phyloP scores from a whole-genome alignment of 192 early-diverging fungal genomes.

The Paraglomus brasilianum region DNA sequence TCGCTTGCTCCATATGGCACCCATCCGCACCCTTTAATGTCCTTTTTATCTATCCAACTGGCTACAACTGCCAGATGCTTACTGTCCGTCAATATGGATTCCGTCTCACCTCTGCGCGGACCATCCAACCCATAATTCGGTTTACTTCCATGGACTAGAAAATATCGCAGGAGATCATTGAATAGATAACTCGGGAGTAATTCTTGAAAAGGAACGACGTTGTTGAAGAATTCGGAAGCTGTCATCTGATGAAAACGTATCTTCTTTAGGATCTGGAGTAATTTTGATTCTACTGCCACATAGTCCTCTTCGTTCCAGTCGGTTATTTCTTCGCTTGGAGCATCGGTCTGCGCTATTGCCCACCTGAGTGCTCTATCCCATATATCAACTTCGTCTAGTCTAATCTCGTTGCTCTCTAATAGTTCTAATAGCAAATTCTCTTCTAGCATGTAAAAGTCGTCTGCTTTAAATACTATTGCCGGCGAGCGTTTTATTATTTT shows the following conservation, averaged over 20 bases:
- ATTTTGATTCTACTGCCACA: not conserved
- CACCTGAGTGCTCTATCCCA: not conserved
- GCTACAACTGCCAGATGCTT: not conserved
- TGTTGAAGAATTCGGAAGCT: slow-evolving; percentile 19
- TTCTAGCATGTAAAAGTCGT: not conserved
- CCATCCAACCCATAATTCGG: no score
- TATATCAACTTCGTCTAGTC: not conserved
- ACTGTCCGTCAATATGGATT: not conserved
- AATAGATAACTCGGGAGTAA: slow-evolving; percentile 11
- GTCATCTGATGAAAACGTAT: slow-evolving; percentile 15
- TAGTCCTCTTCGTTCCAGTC: not conserved
- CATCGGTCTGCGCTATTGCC: not conserved
- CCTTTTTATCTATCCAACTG: slow-evolving; percentile 9
- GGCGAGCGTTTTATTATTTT: not conserved
- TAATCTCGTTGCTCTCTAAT: not conserved
- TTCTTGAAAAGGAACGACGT: slow-evolving; percentile 17
- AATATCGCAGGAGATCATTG: not conserved
- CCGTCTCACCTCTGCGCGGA: not conserved
- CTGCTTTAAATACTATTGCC: slow-evolving; percentile 2
- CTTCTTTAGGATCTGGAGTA: no score
- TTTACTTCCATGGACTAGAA: no score
- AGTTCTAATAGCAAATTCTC: not conserved
- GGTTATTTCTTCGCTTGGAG: not conserved
- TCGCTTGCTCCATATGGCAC: not conserved
- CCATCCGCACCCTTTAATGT: not conserved